phyloP scores from a whole-genome alignment of 352 stramenopile species.

The Globisporangium takayamanum region DNA sequence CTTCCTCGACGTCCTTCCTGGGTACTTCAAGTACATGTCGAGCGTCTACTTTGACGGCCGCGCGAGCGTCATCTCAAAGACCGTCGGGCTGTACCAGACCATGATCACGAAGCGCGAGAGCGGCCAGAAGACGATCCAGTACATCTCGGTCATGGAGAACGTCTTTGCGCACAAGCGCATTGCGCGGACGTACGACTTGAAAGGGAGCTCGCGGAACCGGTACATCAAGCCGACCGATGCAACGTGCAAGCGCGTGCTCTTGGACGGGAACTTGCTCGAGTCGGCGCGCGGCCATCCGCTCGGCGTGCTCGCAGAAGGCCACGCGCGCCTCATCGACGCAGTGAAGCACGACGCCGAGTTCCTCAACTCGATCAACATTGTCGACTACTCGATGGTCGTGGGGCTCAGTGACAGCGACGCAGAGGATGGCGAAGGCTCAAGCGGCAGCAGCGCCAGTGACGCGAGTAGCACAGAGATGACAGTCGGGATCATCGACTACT shows the following conservation, averaged over 20 bases:
- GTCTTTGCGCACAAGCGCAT: constrained; percentile 95
- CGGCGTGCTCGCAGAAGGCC: constrained; percentile 60
- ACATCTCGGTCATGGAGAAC: constrained; percentile 96
- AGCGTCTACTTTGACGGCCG: constrained; percentile 95
- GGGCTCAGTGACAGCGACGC: constrained; percentile 48
- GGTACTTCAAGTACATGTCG: constrained; percentile 97
- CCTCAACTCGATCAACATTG: constrained; percentile 97
- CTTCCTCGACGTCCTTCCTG: constrained; percentile 68
- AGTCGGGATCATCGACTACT: constrained; percentile 99
- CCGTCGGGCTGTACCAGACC: constrained; percentile 96
- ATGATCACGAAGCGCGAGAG: constrained; percentile 91
- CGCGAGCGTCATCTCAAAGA: constrained; percentile 94
- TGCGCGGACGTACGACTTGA: constrained; percentile 96
- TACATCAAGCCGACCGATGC: constrained; percentile 61
- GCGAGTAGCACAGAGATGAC: constrained; percentile 74
- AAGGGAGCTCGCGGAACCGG: constrained; percentile 94
- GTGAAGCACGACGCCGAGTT: constrained; percentile 97
- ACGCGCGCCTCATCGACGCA: constrained; percentile 69
- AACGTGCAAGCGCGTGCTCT: constrained; percentile 42
- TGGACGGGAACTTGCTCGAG: constrained; percentile 85
- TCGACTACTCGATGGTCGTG: constrained; percentile 99
- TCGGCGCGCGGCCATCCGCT: constrained; percentile 73
- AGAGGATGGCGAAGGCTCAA: background rate
- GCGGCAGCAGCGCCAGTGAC: constrained; percentile 13
- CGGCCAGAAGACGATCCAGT: constrained; percentile 85